A percentile compares a stretch with the other conserved stretches of the same genome.
Conservation (phyloP, 2,329 filamentous ascomycete genomes). For the Paraphaeosphaeria sporulosa region DNA sequence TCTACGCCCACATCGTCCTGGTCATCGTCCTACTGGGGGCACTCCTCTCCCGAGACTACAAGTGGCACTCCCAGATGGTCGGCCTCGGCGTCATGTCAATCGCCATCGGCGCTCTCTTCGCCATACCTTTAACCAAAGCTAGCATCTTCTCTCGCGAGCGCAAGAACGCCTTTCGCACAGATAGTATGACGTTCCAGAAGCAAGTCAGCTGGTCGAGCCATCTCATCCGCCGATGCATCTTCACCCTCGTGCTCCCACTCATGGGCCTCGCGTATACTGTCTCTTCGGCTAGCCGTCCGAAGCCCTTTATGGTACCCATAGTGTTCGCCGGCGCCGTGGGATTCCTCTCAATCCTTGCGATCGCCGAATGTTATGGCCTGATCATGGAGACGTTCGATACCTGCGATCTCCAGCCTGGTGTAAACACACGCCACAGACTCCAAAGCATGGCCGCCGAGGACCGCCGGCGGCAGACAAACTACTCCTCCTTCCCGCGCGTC, state of each 20-base stretch:
- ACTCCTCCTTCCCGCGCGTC: slow-evolving; percentile 78
- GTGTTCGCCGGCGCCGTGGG: slow-evolving; percentile 72
- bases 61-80: slow-evolving; percentile 68
- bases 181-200: slow-evolving; percentile 71
- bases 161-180: slow-evolving; percentile 65
- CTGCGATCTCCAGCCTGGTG: slow-evolving; percentile 77
- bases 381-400: slow-evolving; percentile 85
- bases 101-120: slow-evolving; percentile 72
- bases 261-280: slow-evolving; percentile 73
- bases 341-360: slow-evolving; percentile 75
- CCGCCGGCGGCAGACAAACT: slow-evolving; percentile 67
- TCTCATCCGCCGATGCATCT: slow-evolving; percentile 71
- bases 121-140: slow-evolving; percentile 77
- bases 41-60: slow-evolving; percentile 73
- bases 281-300: slow-evolving; percentile 67
- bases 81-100: slow-evolving; percentile 72
- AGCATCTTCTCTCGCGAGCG: slow-evolving; percentile 72
- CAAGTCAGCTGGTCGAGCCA: slow-evolving; percentile 75
- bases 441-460: slow-evolving; percentile 55
- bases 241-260: slow-evolving; percentile 72
- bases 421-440: slow-evolving; percentile 62
- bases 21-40: slow-evolving; percentile 75
- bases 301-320: slow-evolving; percentile 68
- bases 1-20: slow-evolving; percentile 78
- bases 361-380: slow-evolving; percentile 77